These are phyloP conservation scores for Penicillium crystallinum DNA, from an alignment of 495 filamentous ascomycete genomes.

Conservation along the genomic window DNA sequence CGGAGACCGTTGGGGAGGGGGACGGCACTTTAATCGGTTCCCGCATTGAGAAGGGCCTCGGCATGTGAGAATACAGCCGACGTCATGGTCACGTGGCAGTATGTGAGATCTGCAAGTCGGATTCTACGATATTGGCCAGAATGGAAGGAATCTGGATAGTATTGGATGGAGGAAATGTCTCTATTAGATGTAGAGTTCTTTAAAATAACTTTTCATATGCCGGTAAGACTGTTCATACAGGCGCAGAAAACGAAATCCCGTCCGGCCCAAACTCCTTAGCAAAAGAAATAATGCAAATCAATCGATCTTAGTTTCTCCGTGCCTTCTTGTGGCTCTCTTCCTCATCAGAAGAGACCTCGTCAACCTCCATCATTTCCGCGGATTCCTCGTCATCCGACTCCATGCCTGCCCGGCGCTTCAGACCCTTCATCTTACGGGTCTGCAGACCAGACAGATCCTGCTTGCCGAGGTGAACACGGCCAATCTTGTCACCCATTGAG, in stretches of 20 bases:
- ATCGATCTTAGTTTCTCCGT: constrained; percentile 28
- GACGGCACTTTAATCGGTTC: constrained; percentile 30
- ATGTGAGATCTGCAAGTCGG: background rate
- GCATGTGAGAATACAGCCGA: constrained; percentile 39
- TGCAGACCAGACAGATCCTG: constrained; percentile 84
- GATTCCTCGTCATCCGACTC: constrained; percentile 38
- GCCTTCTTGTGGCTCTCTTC: constrained; percentile 38
- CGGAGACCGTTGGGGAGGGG: constrained; percentile 8
- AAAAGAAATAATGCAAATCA: constrained; percentile 26
- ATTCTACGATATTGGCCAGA: background rate
- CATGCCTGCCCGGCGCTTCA: constrained; percentile 68
- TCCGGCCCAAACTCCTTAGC: constrained; percentile 29
- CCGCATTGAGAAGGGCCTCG: constrained; percentile 32
- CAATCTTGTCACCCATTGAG: constrained; percentile 90
- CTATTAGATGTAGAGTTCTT: constrained; percentile 12
- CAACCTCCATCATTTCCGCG: constrained; percentile 42
- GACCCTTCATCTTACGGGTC: constrained; percentile 98
- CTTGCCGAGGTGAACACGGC: constrained; percentile 85
- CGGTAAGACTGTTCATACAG: constrained; percentile 17
- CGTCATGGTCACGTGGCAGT: constrained; percentile 41
- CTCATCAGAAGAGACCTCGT: constrained; percentile 38
- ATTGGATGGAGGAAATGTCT: constrained; percentile 4
- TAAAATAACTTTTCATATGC: constrained; percentile 26
- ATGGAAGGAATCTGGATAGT: background rate
- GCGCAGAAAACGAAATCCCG: constrained; percentile 23